Evolutionary conservation across 2,329 filamentous ascomycete genomes (phyloP), one percentile per base, ranked within the genome.

Genomic region (Nothophaeocryptopus gaeumannii): DNA sequence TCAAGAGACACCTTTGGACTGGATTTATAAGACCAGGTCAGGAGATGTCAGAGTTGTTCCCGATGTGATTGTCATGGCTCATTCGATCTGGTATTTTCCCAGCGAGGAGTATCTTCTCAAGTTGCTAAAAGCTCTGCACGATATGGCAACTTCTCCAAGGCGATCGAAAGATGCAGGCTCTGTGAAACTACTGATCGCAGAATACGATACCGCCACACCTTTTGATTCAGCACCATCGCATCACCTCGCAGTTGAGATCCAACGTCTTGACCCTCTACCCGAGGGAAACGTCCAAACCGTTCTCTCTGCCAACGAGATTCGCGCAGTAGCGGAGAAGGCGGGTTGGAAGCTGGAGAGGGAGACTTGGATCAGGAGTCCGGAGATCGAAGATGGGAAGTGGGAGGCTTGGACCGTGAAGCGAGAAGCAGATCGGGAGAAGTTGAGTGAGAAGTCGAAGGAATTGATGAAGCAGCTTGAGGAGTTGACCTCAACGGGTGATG

Each of bases 161-260:
- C 36, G 11, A 13, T 16, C 29, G 34, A n/a, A 20, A 42, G 39
- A 16, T 20, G 37, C 34, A 29, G 32, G 29, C n/a, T 10, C 33
- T 1, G 33, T 36, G 9, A 47, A 40, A 11, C 32, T 55, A 7
- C 10, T 55, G 9, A 16, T 53, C 2, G 50, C 50, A 20, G 53
- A 55, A 31, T 55, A 50, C 50, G 50, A 38, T 2, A 50, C 53
- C 50, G 29, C 12, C 29, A 12, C 8, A 3, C 29, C 31, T 5
- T n/a, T 9, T 5, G 20, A 35, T 0, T 65, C 68, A 1, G 71
- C 74, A 0, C 52, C 67, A 38, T 72, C 78, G 13, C 79, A 82
- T 54, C 72, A 82, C 5, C 65, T 82, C 1, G 75, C 78, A n/a
- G 72, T 73, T 2, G 59, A 82, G 14, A 64, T 77, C 0, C 77